A percentile compares a stretch with the other conserved stretches of the same genome.
Evolutionary conservation across 2,329 filamentous ascomycete genomes (phyloP).

Genomic region (Nectriaceae sp.): DNA sequence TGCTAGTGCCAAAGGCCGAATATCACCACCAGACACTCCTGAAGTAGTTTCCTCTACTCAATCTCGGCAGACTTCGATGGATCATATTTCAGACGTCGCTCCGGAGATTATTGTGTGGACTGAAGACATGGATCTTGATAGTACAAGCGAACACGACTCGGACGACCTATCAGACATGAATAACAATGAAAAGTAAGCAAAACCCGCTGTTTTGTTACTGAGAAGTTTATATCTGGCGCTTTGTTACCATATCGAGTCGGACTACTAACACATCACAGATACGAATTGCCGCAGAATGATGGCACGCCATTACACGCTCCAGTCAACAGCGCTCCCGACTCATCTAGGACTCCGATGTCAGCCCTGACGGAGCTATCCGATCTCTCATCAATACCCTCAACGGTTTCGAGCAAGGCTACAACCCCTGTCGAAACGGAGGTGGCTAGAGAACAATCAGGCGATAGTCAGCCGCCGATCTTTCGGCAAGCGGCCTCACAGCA

Average conservation of each 20-base stretch:
- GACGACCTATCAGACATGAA: constrained; percentile 24
- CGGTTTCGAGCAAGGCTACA: constrained; percentile 63
- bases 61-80: constrained; percentile 36
- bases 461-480: constrained; percentile 17
- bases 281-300: constrained; percentile 19
- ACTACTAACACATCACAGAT: constrained; percentile 17
- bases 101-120: constrained; percentile 49
- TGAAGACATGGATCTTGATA: constrained; percentile 38
- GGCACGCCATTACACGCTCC: constrained; percentile 16
- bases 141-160: constrained; percentile 19
- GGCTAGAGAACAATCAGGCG: constrained; percentile 21
- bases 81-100: constrained; percentile 37
- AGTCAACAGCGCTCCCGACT: constrained; percentile 34
- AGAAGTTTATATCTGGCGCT: constrained; percentile 1
- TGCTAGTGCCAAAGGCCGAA: constrained; percentile 28
- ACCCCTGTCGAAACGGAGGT: constrained; percentile 53
- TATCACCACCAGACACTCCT: constrained; percentile 30
- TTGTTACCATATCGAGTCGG: constrained; percentile 4
- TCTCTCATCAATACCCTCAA: constrained; percentile 54
- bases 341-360: constrained; percentile 56
- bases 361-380: constrained; percentile 57
- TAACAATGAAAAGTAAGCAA: constrained; percentile 31
- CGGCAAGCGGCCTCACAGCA: constrained; percentile 23
- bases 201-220: background rate
- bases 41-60: constrained; percentile 25